A percentile compares a stretch with the other conserved stretches of the same genome.
These are phyloP conservation scores for Claviceps pazoutovae DNA, from an alignment of 2,329 filamentous ascomycete species.

Conservation along the genomic window DNA sequence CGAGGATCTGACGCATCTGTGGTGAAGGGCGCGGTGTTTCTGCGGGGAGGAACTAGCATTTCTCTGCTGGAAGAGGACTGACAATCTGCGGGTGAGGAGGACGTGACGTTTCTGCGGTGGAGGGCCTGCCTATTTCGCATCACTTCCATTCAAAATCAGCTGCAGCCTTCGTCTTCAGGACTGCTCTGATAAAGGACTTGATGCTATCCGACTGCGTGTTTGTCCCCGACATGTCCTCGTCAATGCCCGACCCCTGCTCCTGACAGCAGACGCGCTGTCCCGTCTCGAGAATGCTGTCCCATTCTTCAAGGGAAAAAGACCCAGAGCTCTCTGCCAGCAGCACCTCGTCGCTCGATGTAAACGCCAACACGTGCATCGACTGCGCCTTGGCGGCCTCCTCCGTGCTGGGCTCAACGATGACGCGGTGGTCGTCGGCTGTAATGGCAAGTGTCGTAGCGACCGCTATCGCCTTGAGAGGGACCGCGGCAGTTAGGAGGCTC, in stretches of 20 bases:
- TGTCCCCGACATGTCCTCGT: conserved; percentile 32
- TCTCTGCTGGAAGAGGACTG: not conserved
- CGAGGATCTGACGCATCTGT: too few species aligned
- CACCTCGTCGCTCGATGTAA: conserved; percentile 59
- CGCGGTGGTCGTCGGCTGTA: conserved; percentile 23
- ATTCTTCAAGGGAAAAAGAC: conserved; percentile 58
- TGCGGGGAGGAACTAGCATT: not conserved
- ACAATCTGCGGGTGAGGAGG: not conserved
- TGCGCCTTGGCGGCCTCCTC: conserved; percentile 46
- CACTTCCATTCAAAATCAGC: conserved; percentile 45
- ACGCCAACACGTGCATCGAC: conserved; percentile 73
- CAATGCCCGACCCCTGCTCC: conserved; percentile 22
- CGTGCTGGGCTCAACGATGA: conserved; percentile 47
- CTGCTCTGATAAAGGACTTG: conserved; percentile 46
- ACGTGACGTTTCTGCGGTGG: not conserved
- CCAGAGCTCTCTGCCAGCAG: conserved; percentile 74
- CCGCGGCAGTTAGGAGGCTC: conserved; percentile 65
- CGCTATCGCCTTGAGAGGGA: conserved; percentile 64
- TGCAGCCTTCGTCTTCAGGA: conserved; percentile 40
- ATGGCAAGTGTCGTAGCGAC: conserved; percentile 53
- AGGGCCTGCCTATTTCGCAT: conserved; percentile 7
- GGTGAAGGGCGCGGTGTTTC: too few species aligned
- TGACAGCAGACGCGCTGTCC: conserved; percentile 53
- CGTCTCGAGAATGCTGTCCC: conserved; percentile 54
- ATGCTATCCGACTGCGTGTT: conserved; percentile 31